Base-by-base conservation (phyloP, 2,329 filamentous ascomycete genomes). In the Aspergillus terreus region DNA sequence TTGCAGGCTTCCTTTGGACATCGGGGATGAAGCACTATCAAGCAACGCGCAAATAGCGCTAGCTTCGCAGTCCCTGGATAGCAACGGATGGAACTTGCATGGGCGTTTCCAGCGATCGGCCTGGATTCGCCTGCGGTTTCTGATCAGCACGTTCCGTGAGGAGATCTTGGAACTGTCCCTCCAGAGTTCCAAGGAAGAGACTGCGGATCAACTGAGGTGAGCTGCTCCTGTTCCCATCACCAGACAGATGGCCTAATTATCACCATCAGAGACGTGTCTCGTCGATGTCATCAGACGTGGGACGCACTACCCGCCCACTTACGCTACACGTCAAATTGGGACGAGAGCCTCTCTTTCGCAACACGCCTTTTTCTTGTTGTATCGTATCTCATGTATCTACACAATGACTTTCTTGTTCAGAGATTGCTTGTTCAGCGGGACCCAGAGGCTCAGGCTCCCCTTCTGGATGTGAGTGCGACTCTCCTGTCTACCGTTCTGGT, bases 281-380 rank as follows among this genome's bases (percentile, higher is more conserved):
- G 47, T 7, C 56, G 63, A 14, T 63, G 59, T 15, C 49, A 56
- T 25, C 14, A 52, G 19, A 50, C 58, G 4, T 66, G 63, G 63
- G 32, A 56, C 11, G 54, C 51, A 2, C 40, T 64, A 6, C 63
- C 63, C 4, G 27, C 9, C 9, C 59, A 60, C 40, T 35, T 66
- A n/a, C 60, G 52, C 12, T 63, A 63, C 33, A 56, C 50, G 9
- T 41, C 56, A 6, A 40, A 50, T n/a, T 62, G 59, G 58, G 51
- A 59, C 2, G 30, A 50, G 2, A 47, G 45, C n/a, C 40, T 63
- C 6, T 61, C 65, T 2, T 45, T 63, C 1, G 56, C 52, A 14
- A 58, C 66, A 2, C 64, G 63, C 19, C 54, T 74, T 1, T 71
- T 72, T 69, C 58, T 71, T 4, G 52, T 59, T 4, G 44, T 62